These are phyloP conservation scores for Mycosphaerelloides madeirae DNA, from an alignment of 2,329 filamentous ascomycete genomes.

Conservation along the genomic window DNA sequence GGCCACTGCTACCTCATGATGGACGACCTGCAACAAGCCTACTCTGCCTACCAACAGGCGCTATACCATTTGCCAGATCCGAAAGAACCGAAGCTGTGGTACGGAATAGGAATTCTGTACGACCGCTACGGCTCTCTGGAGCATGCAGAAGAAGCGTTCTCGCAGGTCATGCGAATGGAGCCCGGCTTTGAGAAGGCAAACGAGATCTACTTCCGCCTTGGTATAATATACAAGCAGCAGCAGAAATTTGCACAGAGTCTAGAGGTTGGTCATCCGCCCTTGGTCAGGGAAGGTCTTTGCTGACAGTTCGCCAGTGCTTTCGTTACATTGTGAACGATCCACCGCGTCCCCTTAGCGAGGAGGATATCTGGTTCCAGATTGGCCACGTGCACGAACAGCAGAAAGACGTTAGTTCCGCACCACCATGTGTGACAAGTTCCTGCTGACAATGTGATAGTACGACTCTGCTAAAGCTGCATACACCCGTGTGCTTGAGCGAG, in stretches of 20 bases:
- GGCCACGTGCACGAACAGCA: constrained; percentile 98
- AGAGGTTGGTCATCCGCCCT: constrained; percentile 57
- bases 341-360: constrained; percentile 85
- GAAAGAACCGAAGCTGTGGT: constrained; percentile 98
- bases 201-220: constrained; percentile 95
- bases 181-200: constrained; percentile 98
- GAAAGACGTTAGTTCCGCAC: constrained; percentile 71
- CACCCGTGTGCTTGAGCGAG: constrained; percentile 84
- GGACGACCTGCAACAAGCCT: constrained; percentile 94
- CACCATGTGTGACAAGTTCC: background rate
- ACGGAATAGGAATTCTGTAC: constrained; percentile 95
- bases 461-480: constrained; percentile 91
- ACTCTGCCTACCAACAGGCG: constrained; percentile 93
- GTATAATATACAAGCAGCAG: constrained; percentile 99
- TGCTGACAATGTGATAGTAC: constrained; percentile 56
- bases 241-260: constrained; percentile 88
- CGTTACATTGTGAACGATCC: constrained; percentile 95
- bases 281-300: constrained; percentile 4
- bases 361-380: constrained; percentile 99
- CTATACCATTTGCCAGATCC: constrained; percentile 88
- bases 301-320: constrained; percentile 66
- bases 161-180: constrained; percentile 97
- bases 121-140: constrained; percentile 94
- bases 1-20: constrained; percentile 99
- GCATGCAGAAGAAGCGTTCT: constrained; percentile 96